These are phyloP conservation scores for Emiliania huxleyi DNA, from an alignment of 78 protist genomes.

Conservation along the genomic window DNA sequence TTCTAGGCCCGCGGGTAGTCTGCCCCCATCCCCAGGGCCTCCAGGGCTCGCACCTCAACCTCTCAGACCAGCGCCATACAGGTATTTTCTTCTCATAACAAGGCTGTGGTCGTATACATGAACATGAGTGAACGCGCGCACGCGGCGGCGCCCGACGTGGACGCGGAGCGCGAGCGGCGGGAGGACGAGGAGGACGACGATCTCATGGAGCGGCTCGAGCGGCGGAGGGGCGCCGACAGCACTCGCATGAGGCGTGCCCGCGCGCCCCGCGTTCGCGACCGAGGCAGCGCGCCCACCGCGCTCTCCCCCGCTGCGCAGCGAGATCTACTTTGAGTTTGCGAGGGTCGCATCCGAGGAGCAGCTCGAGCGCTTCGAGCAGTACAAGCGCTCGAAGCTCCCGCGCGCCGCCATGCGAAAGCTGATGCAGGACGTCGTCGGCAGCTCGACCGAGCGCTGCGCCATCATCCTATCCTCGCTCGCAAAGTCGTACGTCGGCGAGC, in stretches of 20 bases:
- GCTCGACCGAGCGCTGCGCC: neutral
- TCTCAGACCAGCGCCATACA: no score
- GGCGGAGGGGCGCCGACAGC: neutral
- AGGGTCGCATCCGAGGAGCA: neutral
- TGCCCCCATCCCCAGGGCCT: no score
- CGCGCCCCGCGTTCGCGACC: neutral
- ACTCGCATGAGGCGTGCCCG: neutral
- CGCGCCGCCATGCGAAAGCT: neutral
- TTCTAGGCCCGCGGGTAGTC: no score
- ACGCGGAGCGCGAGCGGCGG: neutral
- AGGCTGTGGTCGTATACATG: no score
- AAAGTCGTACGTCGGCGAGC: neutral
- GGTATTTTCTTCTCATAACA: no score
- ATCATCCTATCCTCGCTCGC: neutral
- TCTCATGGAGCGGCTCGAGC: neutral
- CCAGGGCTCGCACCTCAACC: no score
- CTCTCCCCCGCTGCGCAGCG: no score
- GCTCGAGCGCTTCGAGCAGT: neutral
- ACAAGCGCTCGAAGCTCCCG: neutral
- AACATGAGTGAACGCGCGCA: no score
- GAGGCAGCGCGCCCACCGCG: neutral
- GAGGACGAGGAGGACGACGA: constrained; percentile 1
- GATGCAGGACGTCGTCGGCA: neutral
- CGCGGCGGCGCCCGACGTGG: no score
- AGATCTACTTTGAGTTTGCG: neutral